Evolutionary conservation across 106 monocot species (phyloP).

Genomic region (Narthecium ossifragum): DNA sequence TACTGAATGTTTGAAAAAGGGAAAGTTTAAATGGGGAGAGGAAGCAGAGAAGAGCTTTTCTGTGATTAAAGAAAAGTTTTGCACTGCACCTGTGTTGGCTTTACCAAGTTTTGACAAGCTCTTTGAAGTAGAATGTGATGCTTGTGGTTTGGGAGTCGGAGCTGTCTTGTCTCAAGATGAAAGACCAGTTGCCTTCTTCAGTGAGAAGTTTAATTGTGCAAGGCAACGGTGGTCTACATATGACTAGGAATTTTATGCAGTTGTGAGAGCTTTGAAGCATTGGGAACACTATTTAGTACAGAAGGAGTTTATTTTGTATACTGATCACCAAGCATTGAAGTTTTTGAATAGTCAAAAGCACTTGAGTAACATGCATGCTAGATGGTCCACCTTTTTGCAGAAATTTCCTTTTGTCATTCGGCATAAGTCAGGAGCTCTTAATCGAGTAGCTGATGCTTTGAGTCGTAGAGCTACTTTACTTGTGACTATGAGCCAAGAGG

Average conservation of each 20-base stretch:
- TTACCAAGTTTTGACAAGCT: conserved; percentile 5
- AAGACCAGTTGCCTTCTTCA: not conserved
- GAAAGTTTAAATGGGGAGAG: too few species aligned
- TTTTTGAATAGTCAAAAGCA: not conserved
- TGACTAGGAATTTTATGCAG: not conserved
- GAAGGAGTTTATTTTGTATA: conserved; percentile 5
- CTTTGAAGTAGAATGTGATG: conserved; percentile 6
- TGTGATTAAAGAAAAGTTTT: too few species aligned
- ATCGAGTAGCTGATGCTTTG: conserved; percentile 6
- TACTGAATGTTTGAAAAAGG: too few species aligned
- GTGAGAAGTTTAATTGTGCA: not conserved
- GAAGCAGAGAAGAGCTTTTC: too few species aligned
- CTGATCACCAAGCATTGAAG: conserved; percentile 10
- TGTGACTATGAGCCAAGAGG: not conserved
- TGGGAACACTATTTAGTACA: conserved; percentile 4
- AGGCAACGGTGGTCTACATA: not conserved
- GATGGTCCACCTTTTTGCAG: conserved; percentile 3
- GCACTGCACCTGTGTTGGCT: too few species aligned
- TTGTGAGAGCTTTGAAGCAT: not conserved
- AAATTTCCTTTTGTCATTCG: not conserved
- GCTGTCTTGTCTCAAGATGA: not conserved
- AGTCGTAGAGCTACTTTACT: not conserved
- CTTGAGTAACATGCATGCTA: not conserved
- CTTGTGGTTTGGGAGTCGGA: not conserved
- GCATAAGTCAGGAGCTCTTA: not conserved